phyloP scores from a whole-genome alignment of 148 eudicot genomes.

The Drosera capensis region DNA sequence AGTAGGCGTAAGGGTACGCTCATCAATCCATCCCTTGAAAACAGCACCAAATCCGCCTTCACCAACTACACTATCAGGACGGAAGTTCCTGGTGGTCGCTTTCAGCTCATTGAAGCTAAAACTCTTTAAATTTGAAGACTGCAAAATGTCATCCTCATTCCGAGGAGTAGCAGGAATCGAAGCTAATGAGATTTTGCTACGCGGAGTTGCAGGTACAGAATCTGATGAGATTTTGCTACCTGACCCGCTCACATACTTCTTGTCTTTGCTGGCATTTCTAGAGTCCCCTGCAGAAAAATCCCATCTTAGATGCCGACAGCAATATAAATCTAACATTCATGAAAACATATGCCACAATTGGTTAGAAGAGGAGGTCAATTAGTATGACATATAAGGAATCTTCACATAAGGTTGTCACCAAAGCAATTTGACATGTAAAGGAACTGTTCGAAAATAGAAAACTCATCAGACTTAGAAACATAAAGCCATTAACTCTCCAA shows the following conservation, averaged over 20 bases:
- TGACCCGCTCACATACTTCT: neutral
- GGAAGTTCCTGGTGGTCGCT: conserved; percentile 10
- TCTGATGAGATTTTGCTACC: too few relatives aligned
- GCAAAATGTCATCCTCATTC: conserved; percentile 9
- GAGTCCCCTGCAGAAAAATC: conserved; percentile 3
- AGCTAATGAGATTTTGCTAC: conserved; percentile 3
- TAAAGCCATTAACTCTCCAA: too few relatives aligned
- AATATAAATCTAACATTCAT: too few relatives aligned
- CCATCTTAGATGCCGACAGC: too few relatives aligned
- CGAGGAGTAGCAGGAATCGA: conserved; percentile 9
- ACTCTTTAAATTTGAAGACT: conserved; percentile 6
- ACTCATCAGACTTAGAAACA: too few relatives aligned
- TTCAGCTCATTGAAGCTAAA: conserved; percentile 9
- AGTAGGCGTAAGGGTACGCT: conserved; percentile 8
- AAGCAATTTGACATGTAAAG: too few relatives aligned
- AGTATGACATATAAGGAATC: too few relatives aligned
- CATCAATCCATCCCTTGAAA: conserved; percentile 13
- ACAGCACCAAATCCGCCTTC: conserved; percentile 15
- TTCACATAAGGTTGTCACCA: too few relatives aligned
- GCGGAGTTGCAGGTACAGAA: too few relatives aligned
- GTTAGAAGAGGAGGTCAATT: too few relatives aligned
- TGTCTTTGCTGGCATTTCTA: conserved; percentile 5
- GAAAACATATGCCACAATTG: too few relatives aligned
- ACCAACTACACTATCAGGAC: conserved; percentile 9
- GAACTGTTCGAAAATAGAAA: too few relatives aligned